These are phyloP conservation scores for Hypoxylon lienhwacheense DNA, from an alignment of 495 filamentous ascomycete genomes.

Conservation along the genomic window DNA sequence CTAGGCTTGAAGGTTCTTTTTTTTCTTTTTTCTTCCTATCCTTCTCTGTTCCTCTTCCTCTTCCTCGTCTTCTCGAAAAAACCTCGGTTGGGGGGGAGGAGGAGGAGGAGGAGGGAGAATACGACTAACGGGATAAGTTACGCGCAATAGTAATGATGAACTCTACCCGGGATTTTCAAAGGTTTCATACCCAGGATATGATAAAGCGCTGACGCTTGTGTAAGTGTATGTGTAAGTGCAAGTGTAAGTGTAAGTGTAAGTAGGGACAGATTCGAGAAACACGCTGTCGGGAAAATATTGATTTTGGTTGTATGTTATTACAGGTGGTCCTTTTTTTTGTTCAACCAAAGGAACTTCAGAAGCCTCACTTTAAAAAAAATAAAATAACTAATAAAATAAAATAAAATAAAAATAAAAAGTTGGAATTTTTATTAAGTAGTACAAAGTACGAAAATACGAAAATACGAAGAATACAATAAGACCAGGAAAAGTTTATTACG, in stretches of 20 bases:
- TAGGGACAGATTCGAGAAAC: constrained; percentile 16
- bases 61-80: constrained; percentile 8
- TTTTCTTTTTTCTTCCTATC: neutral
- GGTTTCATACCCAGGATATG: constrained; percentile 20
- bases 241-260: too few relatives aligned
- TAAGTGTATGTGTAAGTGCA: too few relatives aligned
- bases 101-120: too few relatives aligned
- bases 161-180: constrained; percentile 19
- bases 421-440: too few relatives aligned
- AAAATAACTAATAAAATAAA: too few relatives aligned
- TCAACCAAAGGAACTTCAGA: constrained; percentile 21
- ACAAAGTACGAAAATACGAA: too few relatives aligned
- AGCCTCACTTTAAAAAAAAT: constrained; percentile 24
- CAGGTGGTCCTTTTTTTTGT: constrained; percentile 14
- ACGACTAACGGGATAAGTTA: constrained; percentile 20
- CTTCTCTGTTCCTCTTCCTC: constrained; percentile 10
- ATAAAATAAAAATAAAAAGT: too few relatives aligned
- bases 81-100: constrained; percentile 23
- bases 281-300: constrained; percentile 24
- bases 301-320: constrained; percentile 15
- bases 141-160: constrained; percentile 22
- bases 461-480: neutral
- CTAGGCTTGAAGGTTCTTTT: neutral
- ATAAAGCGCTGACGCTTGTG: too few relatives aligned
- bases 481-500: constrained; percentile 22